Percentiles rank a stretch among this genome's conserved stretches.
Evolutionary conservation across 2,329 filamentous ascomycete genomes (phyloP).

Genomic region (Acrodontium crateriforme): DNA sequence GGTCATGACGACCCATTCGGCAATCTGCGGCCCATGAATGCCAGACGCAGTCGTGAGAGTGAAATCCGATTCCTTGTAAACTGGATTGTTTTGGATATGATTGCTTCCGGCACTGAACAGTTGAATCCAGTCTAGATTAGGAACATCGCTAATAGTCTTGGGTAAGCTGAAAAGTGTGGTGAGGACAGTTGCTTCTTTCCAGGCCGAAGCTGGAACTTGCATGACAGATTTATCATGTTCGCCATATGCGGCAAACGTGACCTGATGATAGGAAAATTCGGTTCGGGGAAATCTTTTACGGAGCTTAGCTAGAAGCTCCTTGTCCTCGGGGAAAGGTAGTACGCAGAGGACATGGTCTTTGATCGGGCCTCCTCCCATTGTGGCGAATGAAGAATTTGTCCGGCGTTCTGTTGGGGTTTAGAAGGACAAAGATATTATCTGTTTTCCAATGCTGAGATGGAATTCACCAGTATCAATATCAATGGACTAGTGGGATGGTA

Average conservation of each 20-base stretch:
- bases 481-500: no score
- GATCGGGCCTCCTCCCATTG: conserved; percentile 24
- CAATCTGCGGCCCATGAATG: conserved; percentile 50
- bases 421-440: no score
- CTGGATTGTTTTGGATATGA: conserved; percentile 37
- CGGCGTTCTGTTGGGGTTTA: no score
- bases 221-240: conserved; percentile 4
- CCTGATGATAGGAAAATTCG: conserved; percentile 28
- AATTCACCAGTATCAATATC: no score
- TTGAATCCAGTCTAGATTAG: conserved; percentile 38
- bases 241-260: conserved; percentile 13
- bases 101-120: conserved; percentile 45
- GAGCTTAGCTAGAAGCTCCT: conserved; percentile 24
- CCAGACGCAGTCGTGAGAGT: conserved; percentile 41
- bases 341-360: conserved; percentile 21
- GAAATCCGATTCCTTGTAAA: conserved; percentile 39
- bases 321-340: conserved; percentile 24
- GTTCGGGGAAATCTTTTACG: conserved; percentile 31
- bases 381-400: conserved; percentile 3
- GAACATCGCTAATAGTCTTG: conserved; percentile 19
- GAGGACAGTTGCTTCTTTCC: conserved; percentile 32
- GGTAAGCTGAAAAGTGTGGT: conserved; percentile 36
- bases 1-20: conserved; percentile 54
- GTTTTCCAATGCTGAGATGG: no score
- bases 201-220: conserved; percentile 21